These are phyloP conservation scores for Pholiota molesta DNA, from an alignment of 768 basidiomycete species.

Conservation along the genomic window DNA sequence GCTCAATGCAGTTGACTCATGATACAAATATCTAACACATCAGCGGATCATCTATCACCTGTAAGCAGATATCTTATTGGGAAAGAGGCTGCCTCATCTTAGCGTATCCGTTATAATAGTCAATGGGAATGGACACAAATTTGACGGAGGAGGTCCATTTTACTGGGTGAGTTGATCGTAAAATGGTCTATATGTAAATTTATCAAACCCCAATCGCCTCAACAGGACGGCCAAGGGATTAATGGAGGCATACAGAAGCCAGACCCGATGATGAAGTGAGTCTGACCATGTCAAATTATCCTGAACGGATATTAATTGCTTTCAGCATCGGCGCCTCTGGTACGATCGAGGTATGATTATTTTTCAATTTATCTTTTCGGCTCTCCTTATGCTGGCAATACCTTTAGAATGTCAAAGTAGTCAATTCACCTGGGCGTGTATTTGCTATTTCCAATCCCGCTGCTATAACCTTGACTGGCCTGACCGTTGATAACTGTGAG, in stretches of 20 bases:
- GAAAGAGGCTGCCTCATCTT: neutral
- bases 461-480: slow-evolving; percentile 42
- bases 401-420: slow-evolving; percentile 40
- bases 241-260: slow-evolving; percentile 43
- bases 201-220: neutral
- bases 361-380: neutral
- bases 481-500: slow-evolving; percentile 62
- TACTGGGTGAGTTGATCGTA: slow-evolving; percentile 31
- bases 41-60: slow-evolving; percentile 52
- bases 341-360: neutral
- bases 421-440: slow-evolving; percentile 42
- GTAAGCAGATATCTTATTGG: slow-evolving; percentile 31
- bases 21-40: neutral
- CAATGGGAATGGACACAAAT: slow-evolving; percentile 43
- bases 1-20: neutral
- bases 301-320: neutral
- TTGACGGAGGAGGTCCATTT: slow-evolving; percentile 42
- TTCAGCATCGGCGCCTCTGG: slow-evolving; percentile 5
- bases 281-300: neutral
- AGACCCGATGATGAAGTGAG: slow-evolving; percentile 47
- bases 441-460: slow-evolving; percentile 45
- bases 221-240: slow-evolving; percentile 41
- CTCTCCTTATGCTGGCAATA: slow-evolving; percentile 27
- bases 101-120: slow-evolving; percentile 26
- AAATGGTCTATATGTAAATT: too few relatives aligned